Evolutionary conservation across 192 early-diverging fungal genomes (phyloP).

Genomic region (Coemansia asiatica): DNA sequence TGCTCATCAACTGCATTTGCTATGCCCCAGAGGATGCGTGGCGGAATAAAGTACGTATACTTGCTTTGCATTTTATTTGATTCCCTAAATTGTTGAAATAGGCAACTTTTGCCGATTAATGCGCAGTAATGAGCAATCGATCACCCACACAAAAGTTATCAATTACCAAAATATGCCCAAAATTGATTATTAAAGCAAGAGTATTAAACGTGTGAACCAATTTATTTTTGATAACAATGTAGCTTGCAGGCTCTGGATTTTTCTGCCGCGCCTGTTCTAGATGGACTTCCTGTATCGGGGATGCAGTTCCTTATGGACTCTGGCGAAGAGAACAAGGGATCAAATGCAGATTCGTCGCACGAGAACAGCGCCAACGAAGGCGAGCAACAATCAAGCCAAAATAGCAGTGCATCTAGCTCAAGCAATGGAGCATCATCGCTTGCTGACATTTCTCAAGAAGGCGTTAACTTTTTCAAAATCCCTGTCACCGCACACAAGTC

Average conservation of each 20-base stretch:
- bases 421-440: not conserved
- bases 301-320: constrained; percentile 17
- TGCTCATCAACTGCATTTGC: constrained; percentile 11
- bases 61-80: not conserved
- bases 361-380: not conserved
- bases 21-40: constrained; percentile 10
- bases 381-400: not conserved
- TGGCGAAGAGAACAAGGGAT: constrained; percentile 4
- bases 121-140: not conserved
- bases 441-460: constrained; percentile 5
- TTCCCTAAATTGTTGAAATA: not conserved
- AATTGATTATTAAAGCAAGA: not conserved
- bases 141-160: not conserved
- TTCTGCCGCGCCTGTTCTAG: constrained; percentile 20
- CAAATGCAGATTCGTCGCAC: not conserved
- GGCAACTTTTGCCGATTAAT: not conserved
- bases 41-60: constrained; percentile 16
- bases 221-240: not conserved
- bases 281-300: constrained; percentile 42
- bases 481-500: constrained; percentile 42
- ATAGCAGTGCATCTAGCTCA: not conserved
- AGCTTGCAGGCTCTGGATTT: constrained; percentile 9
- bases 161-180: no score
- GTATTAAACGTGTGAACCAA: not conserved
- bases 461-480: constrained; percentile 32